Percentiles rank a stretch among this genome's conserved stretches.
phyloP scores from a whole-genome alignment of 371 early-diverging fungal species.

The Paramicrosporidium saccamoebae region DNA sequence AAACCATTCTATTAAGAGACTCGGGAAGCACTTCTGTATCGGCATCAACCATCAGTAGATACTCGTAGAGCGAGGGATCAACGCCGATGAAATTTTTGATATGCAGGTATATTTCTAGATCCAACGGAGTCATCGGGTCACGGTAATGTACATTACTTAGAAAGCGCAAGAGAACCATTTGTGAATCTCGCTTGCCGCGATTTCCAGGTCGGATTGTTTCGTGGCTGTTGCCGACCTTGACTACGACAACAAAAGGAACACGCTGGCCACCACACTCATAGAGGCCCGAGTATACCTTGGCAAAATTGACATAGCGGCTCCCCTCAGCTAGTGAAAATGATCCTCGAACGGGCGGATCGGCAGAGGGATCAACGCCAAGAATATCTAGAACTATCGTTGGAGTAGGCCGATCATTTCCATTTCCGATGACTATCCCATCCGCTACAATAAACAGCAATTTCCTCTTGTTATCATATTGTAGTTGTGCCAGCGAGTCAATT shows the following conservation, averaged over 20 bases:
- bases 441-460: slow-evolving; percentile 72
- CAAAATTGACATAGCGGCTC: slow-evolving; percentile 63
- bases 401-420: slow-evolving; percentile 86
- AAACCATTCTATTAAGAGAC: slow-evolving; percentile 49
- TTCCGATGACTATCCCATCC: slow-evolving; percentile 75
- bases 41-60: slow-evolving; percentile 73
- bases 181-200: slow-evolving; percentile 97
- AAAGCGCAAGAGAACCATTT: slow-evolving; percentile 94
- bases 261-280: slow-evolving; percentile 63
- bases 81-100: slow-evolving; percentile 71
- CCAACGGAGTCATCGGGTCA: slow-evolving; percentile 55
- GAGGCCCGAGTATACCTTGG: slow-evolving; percentile 86
- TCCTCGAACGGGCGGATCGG: slow-evolving; percentile 58
- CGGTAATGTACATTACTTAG: slow-evolving; percentile 86
- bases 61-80: slow-evolving; percentile 56
- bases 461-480: slow-evolving; percentile 73
- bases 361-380: slow-evolving; percentile 49
- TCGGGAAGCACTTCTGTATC: slow-evolving; percentile 62
- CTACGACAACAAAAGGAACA: slow-evolving; percentile 74
- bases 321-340: slow-evolving; percentile 82
- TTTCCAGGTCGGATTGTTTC: slow-evolving; percentile 72
- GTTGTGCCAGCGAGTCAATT: slow-evolving; percentile 67
- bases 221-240: slow-evolving; percentile 56
- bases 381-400: slow-evolving; percentile 85
- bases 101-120: slow-evolving; percentile 67